Conservation (phyloP, 2,329 filamentous ascomycete genomes). For the Penicillium sp. region DNA sequence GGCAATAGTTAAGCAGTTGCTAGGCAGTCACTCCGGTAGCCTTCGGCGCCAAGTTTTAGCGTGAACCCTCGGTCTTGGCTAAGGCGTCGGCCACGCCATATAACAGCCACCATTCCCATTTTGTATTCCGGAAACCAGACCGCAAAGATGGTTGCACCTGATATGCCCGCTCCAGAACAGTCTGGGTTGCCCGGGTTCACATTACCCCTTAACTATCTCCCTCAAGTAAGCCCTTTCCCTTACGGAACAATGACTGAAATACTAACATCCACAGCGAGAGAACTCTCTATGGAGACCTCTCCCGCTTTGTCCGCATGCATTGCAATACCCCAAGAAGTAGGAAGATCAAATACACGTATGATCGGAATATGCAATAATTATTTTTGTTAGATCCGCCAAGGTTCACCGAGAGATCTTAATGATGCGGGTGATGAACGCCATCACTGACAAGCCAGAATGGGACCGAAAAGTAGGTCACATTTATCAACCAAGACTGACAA, state of each 20-base stretch:
- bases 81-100: background rate
- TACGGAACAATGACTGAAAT: background rate
- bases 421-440: slow-evolving; percentile 43
- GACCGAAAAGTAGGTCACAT: slow-evolving; percentile 35
- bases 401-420: slow-evolving; percentile 36
- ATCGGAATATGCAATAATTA: background rate
- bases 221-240: background rate
- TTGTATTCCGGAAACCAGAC: background rate
- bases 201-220: background rate
- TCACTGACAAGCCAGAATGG: slow-evolving; percentile 49
- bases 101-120: background rate
- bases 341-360: background rate
- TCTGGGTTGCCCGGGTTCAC: background rate
- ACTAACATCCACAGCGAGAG: background rate
- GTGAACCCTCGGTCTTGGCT: background rate
- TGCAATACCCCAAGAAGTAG: background rate
- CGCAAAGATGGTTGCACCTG: background rate
- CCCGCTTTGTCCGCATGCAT: background rate
- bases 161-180: background rate
- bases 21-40: background rate
- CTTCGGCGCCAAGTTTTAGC: background rate
- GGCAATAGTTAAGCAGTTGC: background rate
- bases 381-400: background rate
- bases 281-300: background rate
- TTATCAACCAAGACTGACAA: background rate